Percentiles rank a stretch among this genome's conserved stretches.
These are phyloP conservation scores for Kodamaea sp. DNA, from an alignment of 1,139 yeast genomes.

Conservation along the genomic window DNA sequence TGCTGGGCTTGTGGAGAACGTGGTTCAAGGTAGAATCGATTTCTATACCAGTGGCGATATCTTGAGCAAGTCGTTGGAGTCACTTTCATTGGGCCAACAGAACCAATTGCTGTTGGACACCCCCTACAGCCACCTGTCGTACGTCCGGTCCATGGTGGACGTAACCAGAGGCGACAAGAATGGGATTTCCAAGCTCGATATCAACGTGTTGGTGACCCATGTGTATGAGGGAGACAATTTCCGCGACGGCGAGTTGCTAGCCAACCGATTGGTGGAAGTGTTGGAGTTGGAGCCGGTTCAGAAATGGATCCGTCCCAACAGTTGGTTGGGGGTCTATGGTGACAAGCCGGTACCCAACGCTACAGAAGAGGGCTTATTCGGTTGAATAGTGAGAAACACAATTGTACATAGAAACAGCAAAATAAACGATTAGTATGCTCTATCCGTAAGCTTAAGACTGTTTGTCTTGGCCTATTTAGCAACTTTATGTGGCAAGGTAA, in stretches of 20 bases:
- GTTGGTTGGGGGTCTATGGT: constrained; percentile 90
- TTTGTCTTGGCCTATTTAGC: no score
- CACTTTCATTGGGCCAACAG: constrained; percentile 23
- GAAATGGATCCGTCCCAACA: constrained; percentile 57
- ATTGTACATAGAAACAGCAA: no score
- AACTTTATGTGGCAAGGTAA: no score
- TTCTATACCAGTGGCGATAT: constrained; percentile 36
- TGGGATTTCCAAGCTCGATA: constrained; percentile 13
- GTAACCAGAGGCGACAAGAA: constrained; percentile 3
- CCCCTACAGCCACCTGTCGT: constrained; percentile 9
- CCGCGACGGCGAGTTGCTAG: constrained; percentile 64
- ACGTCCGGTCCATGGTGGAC: constrained; percentile 5
- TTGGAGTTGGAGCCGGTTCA: constrained; percentile 24
- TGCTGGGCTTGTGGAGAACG: constrained; percentile 48
- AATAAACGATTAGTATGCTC: background rate
- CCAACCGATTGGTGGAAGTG: constrained; percentile 35
- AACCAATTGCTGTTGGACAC: constrained; percentile 10
- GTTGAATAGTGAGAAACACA: constrained; percentile 36
- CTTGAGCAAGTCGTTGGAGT: constrained; percentile 32
- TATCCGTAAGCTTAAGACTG: no score
- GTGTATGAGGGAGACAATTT: constrained; percentile 92
- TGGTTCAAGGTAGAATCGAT: constrained; percentile 27
- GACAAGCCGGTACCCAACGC: constrained; percentile 64
- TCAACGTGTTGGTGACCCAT: constrained; percentile 42
- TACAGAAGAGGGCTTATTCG: constrained; percentile 75